These are phyloP conservation scores for Gastroboletus turbinatus DNA, from an alignment of 1,284 basidiomycete genomes.

Conservation along the genomic window DNA sequence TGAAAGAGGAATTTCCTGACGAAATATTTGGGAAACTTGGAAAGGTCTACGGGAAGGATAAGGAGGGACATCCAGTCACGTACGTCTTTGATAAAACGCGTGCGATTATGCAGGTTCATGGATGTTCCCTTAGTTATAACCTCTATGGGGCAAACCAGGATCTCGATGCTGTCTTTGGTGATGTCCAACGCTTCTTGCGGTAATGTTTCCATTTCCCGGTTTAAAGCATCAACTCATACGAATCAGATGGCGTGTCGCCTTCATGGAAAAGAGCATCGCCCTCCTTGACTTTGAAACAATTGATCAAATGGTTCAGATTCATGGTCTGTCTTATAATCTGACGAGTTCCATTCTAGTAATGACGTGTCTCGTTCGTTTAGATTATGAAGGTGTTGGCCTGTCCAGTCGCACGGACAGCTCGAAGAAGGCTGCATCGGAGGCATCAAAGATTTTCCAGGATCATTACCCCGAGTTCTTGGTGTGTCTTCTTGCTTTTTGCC, in stretches of 20 bases:
- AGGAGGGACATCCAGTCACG: slow-evolving; percentile 64
- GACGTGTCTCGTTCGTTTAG: slow-evolving; percentile 34
- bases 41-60: slow-evolving; percentile 64
- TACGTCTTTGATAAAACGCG: slow-evolving; percentile 34
- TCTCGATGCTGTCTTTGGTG: slow-evolving; percentile 64
- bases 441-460: slow-evolving; percentile 65
- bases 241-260: slow-evolving; percentile 68
- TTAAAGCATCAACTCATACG: slow-evolving; percentile 1
- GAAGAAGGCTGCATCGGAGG: slow-evolving; percentile 71
- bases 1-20: slow-evolving; percentile 63
- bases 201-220: slow-evolving; percentile 28
- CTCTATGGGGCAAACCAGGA: slow-evolving; percentile 69
- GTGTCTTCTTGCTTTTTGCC: slow-evolving; percentile 24
- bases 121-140: slow-evolving; percentile 53
- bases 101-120: not conserved
- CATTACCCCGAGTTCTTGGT: slow-evolving; percentile 80
- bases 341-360: not conserved
- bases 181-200: slow-evolving; percentile 72
- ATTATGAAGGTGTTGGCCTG: slow-evolving; percentile 71
- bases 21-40: slow-evolving; percentile 69
- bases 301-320: slow-evolving; percentile 76
- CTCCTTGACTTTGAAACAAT: slow-evolving; percentile 66
- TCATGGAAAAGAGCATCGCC: slow-evolving; percentile 69
- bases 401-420: slow-evolving; percentile 68
- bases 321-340: slow-evolving; percentile 44